Percentiles rank a stretch among this genome's conserved stretches.
Conservation (phyloP, 331 rosid genomes). For the Erythrophleum ivorense region DNA sequence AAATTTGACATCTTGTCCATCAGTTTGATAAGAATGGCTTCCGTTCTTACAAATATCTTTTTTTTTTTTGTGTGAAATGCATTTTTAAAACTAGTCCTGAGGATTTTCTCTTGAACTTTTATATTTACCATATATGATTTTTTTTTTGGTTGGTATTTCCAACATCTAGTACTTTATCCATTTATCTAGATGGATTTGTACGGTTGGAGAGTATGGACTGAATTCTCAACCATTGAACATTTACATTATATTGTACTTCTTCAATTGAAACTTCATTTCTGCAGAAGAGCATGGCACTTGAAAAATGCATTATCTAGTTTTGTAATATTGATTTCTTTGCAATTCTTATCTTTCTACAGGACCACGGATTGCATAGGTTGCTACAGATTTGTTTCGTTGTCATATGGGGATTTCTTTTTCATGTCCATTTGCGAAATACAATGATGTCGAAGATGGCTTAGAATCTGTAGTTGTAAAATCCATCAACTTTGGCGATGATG, state of each 20-base stretch:
- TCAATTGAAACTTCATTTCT: background rate
- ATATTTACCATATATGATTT: background rate
- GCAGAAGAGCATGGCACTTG: background rate
- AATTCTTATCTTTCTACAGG: slow-evolving; percentile 48
- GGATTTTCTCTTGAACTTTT: slow-evolving; percentile 9
- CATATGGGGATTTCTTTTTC: slow-evolving; percentile 83
- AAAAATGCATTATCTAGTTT: slow-evolving; percentile 22
- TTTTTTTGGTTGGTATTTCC: too few relatives aligned
- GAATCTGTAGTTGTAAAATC: slow-evolving; percentile 76
- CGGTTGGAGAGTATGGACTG: background rate
- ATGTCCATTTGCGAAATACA: slow-evolving; percentile 69
- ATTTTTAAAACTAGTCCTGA: slow-evolving; percentile 22
- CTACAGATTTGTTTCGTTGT: slow-evolving; percentile 30
- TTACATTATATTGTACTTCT: slow-evolving; percentile 22
- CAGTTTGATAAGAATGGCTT: background rate
- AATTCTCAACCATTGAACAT: background rate
- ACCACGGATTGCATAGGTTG: slow-evolving; percentile 38
- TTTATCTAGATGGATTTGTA: slow-evolving; percentile 27
- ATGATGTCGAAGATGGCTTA: slow-evolving; percentile 64
- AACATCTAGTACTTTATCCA: background rate
- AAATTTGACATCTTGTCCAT: slow-evolving; percentile 9
- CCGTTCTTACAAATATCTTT: slow-evolving; percentile 3
- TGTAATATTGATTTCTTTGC: slow-evolving; percentile 28
- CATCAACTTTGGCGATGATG: slow-evolving; percentile 62
- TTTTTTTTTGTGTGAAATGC: slow-evolving; percentile 16